A percentile compares a stretch with the other conserved stretches of the same genome.
These are phyloP conservation scores for Penicillium paxilli DNA, from an alignment of 495 filamentous ascomycete species.

Conservation along the genomic window DNA sequence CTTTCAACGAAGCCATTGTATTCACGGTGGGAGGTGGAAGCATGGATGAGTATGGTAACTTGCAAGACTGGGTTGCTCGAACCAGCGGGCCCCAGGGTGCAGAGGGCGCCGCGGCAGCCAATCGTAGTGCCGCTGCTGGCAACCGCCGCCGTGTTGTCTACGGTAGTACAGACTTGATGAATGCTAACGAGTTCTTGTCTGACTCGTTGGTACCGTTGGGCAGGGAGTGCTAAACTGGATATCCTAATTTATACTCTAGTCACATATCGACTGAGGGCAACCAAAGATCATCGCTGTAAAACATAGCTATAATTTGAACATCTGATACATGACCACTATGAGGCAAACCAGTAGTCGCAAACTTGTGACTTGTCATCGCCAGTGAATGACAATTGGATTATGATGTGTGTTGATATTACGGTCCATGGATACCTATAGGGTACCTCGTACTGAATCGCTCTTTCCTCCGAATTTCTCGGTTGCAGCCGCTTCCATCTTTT, in stretches of 20 bases:
- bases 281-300: constrained; percentile 13
- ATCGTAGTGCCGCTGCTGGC: constrained; percentile 32
- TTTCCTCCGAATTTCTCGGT: too few species aligned
- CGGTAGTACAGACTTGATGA: constrained; percentile 92
- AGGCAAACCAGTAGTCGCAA: too few species aligned
- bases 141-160: constrained; percentile 81
- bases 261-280: not conserved
- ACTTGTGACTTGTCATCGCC: too few species aligned
- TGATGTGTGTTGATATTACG: too few species aligned
- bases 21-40: constrained; percentile 97
- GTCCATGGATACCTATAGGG: too few species aligned
- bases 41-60: constrained; percentile 98
- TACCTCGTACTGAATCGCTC: too few species aligned
- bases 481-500: too few species aligned
- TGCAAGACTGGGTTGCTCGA: constrained; percentile 92
- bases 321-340: not conserved
- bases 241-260: not conserved
- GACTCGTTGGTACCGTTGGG: constrained; percentile 82
- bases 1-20: constrained; percentile 92
- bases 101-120: constrained; percentile 47
- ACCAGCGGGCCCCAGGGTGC: constrained; percentile 56
- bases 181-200: constrained; percentile 81
- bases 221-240: constrained; percentile 50
- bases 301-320: constrained; percentile 21
- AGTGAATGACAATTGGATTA: too few species aligned